phyloP scores from a whole-genome alignment of 1,284 basidiomycete genomes.

The Puccinia coronata region DNA sequence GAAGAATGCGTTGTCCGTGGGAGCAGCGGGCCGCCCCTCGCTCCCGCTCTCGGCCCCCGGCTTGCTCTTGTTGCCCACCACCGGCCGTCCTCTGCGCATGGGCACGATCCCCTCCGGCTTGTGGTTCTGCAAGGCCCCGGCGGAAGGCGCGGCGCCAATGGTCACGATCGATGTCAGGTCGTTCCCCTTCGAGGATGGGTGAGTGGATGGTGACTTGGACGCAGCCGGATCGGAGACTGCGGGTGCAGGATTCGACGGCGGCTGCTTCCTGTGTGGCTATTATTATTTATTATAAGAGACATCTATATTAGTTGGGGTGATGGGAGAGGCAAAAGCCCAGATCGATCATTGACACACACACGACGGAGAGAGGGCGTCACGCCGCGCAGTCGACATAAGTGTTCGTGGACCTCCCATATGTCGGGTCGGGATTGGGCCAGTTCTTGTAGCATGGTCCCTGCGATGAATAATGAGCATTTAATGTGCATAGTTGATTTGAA shows the following conservation, averaged over 20 bases:
- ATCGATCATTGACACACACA: constrained; percentile 43
- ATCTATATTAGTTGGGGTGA: background rate
- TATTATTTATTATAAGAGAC: too few relatives aligned
- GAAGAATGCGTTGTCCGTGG: background rate
- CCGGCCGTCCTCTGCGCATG: constrained; percentile 60
- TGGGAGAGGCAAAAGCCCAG: background rate
- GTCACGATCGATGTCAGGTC: constrained; percentile 40
- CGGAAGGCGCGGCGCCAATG: too few relatives aligned
- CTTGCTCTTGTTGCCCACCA: constrained; percentile 34
- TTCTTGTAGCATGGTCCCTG: constrained; percentile 55
- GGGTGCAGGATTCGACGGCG: background rate
- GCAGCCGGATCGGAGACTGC: constrained; percentile 1
- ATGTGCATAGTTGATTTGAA: background rate
- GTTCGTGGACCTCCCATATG: constrained; percentile 57
- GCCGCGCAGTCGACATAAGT: constrained; percentile 55
- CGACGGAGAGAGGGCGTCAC: constrained; percentile 51
- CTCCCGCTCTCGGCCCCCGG: background rate
- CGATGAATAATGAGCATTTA: background rate
- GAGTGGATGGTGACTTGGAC: constrained; percentile 42
- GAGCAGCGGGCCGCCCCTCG: background rate
- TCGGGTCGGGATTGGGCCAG: constrained; percentile 53
- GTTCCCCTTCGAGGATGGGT: constrained; percentile 22
- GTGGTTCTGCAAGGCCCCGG: too few relatives aligned
- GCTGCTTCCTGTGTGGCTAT: constrained; percentile 1
- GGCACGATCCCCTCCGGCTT: constrained; percentile 56